Conservation (phyloP, 768 basidiomycete species). For the Daedaleopsis sinensis region DNA sequence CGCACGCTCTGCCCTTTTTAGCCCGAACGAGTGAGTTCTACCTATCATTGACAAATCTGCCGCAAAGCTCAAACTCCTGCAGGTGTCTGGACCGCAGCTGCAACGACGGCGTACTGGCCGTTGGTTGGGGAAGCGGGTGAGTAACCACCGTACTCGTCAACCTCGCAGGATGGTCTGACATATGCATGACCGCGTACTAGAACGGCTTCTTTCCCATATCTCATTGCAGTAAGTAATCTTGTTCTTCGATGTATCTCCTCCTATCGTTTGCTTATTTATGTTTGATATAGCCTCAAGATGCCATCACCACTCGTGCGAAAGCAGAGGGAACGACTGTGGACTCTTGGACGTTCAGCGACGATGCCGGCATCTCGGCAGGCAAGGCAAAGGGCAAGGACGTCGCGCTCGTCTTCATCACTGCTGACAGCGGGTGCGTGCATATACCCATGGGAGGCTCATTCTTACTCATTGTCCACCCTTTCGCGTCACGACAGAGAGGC, state of each 20-base stretch:
- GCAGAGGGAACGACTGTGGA: slow-evolving; percentile 45
- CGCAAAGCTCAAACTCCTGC: neutral
- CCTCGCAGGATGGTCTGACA: neutral
- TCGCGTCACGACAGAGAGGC: slow-evolving; percentile 24
- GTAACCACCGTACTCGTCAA: neutral
- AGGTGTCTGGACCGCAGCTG: slow-evolving; percentile 56
- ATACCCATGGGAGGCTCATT: neutral
- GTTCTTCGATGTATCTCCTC: neutral
- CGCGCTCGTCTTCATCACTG: slow-evolving; percentile 58
- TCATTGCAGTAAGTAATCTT: slow-evolving; percentile 41
- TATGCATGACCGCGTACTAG: slow-evolving; percentile 29
- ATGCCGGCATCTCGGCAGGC: slow-evolving; percentile 46
- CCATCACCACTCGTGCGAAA: slow-evolving; percentile 43
- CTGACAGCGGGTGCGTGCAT: slow-evolving; percentile 30
- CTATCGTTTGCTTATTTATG: neutral
- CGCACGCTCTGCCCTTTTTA: slow-evolving; percentile 53
- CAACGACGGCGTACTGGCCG: slow-evolving; percentile 62
- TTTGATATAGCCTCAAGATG: slow-evolving; percentile 34
- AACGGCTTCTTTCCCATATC: slow-evolving; percentile 54
- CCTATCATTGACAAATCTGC: neutral
- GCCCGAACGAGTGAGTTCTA: slow-evolving; percentile 53
- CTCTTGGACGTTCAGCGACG: slow-evolving; percentile 50
- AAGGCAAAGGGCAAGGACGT: slow-evolving; percentile 52
- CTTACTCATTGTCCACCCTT: neutral
- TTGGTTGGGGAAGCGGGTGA: slow-evolving; percentile 51